Conservation (phyloP, 192 early-diverging fungal genomes). For the Coemansia sp. region DNA sequence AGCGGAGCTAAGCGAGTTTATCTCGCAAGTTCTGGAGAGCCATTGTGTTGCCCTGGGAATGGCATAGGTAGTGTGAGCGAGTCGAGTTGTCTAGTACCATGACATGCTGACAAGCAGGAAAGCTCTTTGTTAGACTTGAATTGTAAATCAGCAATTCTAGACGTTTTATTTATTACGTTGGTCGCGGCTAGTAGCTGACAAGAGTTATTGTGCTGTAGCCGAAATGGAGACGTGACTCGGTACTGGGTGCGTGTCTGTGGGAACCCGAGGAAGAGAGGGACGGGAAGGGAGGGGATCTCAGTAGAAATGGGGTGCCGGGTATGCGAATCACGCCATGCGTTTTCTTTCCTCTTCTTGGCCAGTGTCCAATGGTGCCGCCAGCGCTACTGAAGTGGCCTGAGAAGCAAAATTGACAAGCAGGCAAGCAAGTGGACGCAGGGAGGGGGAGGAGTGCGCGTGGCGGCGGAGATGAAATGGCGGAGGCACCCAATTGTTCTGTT, state of each 20-base stretch:
- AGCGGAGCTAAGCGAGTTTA: constrained; percentile 23
- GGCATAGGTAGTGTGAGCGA: neutral
- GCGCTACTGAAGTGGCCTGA: neutral
- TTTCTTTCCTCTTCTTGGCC: neutral
- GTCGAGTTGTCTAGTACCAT: neutral
- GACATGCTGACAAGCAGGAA: neutral
- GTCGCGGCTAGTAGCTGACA: neutral
- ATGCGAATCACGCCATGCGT: constrained; percentile 6
- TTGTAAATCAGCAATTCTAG: neutral
- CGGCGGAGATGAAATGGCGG: constrained; percentile 9
- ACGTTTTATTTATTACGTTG: too few relatives aligned
- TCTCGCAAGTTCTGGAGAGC: constrained; percentile 15
- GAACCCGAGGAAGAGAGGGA: neutral
- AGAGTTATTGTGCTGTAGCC: neutral
- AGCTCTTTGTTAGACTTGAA: neutral
- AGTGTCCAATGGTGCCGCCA: neutral
- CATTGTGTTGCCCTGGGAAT: constrained; percentile 3
- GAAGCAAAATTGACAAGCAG: neutral
- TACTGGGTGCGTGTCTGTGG: neutral
- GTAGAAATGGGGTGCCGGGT: neutral
- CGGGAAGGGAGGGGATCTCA: neutral
- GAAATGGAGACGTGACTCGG: neutral
- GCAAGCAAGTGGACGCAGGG: neutral
- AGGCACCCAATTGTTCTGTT: neutral
- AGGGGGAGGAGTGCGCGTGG: neutral